Conservation (phyloP, 768 basidiomycete genomes). For the Aureoboletus auriporus region DNA sequence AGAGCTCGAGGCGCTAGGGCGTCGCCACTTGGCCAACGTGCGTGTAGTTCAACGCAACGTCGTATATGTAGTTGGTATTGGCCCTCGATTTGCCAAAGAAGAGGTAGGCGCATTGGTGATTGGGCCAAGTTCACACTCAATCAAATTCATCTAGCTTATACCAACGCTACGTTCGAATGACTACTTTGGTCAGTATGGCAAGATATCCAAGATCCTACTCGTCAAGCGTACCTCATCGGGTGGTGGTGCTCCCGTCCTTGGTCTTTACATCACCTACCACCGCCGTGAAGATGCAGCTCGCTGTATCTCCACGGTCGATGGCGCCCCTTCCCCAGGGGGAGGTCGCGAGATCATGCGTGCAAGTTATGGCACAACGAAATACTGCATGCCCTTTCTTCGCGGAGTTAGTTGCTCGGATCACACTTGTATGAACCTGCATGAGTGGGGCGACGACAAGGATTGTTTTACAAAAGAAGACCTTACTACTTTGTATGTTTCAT, state of each 20-base stretch:
- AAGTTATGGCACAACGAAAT: conserved; percentile 94
- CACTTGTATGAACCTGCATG: conserved; percentile 91
- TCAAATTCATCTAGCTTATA: conserved; percentile 56
- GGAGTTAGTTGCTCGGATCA: conserved; percentile 80
- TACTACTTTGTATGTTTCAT: conserved; percentile 70
- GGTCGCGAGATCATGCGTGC: conserved; percentile 88
- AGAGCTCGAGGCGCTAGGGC: conserved; percentile 81
- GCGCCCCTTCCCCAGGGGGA: conserved; percentile 85
- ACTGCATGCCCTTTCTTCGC: conserved; percentile 94
- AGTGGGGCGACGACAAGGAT: conserved; percentile 98
- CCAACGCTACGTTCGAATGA: conserved; percentile 91
- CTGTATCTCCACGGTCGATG: conserved; percentile 90
- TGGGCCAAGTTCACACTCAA: neutral
- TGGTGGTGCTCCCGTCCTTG: conserved; percentile 70
- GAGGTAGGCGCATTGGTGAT: conserved; percentile 56
- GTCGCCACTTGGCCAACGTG: conserved; percentile 86
- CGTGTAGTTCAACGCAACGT: conserved; percentile 96
- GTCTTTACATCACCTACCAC: conserved; percentile 96
- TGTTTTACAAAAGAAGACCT: conserved; percentile 97
- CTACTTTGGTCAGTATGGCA: conserved; percentile 98
- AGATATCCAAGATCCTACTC: conserved; percentile 92
- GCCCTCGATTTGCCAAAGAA: conserved; percentile 90
- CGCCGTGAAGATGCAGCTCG: conserved; percentile 92
- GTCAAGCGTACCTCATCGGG: conserved; percentile 83
- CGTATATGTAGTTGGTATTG: conserved; percentile 95